Evolutionary conservation across 2,329 filamentous ascomycete species (phyloP), one percentile per base, ranked within the genome.

Genomic region (Fusarium circinatum): DNA sequence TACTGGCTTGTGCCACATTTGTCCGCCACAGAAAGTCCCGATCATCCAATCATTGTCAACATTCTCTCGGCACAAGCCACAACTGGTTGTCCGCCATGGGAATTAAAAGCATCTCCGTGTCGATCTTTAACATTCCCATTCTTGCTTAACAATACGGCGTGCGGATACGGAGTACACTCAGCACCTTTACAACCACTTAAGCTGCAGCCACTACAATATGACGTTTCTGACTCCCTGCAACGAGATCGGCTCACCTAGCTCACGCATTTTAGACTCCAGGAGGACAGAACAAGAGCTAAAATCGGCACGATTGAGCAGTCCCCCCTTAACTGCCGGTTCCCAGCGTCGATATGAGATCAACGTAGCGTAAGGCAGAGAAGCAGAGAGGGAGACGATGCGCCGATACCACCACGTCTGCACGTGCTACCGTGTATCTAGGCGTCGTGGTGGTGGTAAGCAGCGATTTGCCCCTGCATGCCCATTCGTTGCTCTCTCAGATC

Each of bases 121-220:
- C 68, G 62, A 75, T 61, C 60, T 24, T 26, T 26, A 58, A 70
- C 52, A 69, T 70, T 75, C 66, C 67, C 75, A 73, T 76, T 17
- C 26, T 59, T 62, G 54, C 63, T 48, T 54, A 42, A 56, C 34
- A 51, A 56, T 39, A 30, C 11, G 47, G 22, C n/a, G 15, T 32
- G 15, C 18, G 26, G 45, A 47, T 41, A 41, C 39, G 39, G 38
- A 36, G 32, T 18, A 48, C 26, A 30, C 20, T 30, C 26, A 32
- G 38, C n/a, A n/a, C 30, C 45, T 34, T 30, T 65, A 41, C 48
- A 55, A 52, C 32, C 30, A n/a, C 36, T 44, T 51, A 41, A 48
- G 28, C 52, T 44, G 44, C 41, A 34, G 20, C 44, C 49, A 42
- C 62, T 45, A 74, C 47, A 56, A 32, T 42, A 74, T 74, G 71